phyloP scores from a whole-genome alignment of 257 asterid species.

The Solanum infundibuliforme region DNA sequence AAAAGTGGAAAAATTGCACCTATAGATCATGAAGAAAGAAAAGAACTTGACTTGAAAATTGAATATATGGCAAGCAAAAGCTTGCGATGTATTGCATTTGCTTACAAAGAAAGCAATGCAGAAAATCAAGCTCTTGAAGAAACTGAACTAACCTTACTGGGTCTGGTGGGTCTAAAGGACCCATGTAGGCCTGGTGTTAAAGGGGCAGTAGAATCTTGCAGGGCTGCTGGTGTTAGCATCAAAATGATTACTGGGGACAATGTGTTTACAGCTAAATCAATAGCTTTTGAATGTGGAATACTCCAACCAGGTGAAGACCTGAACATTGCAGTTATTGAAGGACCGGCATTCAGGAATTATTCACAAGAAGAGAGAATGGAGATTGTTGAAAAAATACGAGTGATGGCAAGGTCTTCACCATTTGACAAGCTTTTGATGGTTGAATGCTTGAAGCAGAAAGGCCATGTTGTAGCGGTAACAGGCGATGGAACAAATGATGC shows the following conservation, averaged over 20 bases:
- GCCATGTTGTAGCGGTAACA: constrained; percentile 22
- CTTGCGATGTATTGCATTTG: constrained; percentile 10
- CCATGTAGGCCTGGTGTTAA: constrained; percentile 8
- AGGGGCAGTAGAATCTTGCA: constrained; percentile 1
- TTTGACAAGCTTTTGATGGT: constrained; percentile 11
- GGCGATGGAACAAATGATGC: constrained; percentile 24
- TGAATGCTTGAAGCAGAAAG: constrained; percentile 4
- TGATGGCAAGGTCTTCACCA: constrained; percentile 15
- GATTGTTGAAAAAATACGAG: background rate
- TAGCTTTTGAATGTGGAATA: constrained; percentile 19
- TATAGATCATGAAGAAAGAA: background rate
- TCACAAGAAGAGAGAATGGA: constrained; percentile 5
- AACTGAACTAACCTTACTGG: background rate
- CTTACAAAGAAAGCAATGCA: background rate
- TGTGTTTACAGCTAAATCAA: constrained; percentile 6
- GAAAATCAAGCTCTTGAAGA: background rate
- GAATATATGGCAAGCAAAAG: background rate
- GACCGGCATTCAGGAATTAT: background rate
- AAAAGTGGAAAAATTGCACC: background rate
- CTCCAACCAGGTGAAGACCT: background rate
- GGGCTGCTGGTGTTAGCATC: constrained; percentile 2
- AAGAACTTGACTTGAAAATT: background rate
- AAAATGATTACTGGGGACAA: constrained; percentile 17
- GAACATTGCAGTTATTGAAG: constrained; percentile 1
- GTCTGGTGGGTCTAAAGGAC: constrained; percentile 8